These are phyloP conservation scores for Somion occarium DNA, from an alignment of 1,284 basidiomycete species.

Conservation along the genomic window DNA sequence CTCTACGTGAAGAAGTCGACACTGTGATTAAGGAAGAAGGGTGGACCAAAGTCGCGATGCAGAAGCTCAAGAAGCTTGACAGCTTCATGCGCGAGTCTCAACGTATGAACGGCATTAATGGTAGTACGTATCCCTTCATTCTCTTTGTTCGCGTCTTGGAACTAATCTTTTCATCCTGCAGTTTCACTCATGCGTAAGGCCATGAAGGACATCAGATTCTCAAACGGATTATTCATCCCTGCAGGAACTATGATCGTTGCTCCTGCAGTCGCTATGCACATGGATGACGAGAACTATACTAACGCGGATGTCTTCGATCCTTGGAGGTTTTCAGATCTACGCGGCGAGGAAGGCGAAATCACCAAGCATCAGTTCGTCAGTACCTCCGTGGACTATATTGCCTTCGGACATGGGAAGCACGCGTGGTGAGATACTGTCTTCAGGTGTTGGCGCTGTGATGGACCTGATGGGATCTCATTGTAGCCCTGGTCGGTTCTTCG, in stretches of 20 bases:
- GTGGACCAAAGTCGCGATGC: slow-evolving; percentile 39
- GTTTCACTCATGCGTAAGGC: slow-evolving; percentile 12
- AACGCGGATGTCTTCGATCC: slow-evolving; percentile 37
- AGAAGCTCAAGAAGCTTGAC: slow-evolving; percentile 42
- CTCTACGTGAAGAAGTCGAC: slow-evolving; percentile 7
- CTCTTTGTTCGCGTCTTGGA: too few relatives aligned
- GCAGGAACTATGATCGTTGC: slow-evolving; percentile 37
- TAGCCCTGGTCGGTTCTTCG: slow-evolving; percentile 31
- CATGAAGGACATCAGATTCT: slow-evolving; percentile 34
- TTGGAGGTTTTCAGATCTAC: slow-evolving; percentile 42
- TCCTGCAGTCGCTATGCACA: slow-evolving; percentile 34
- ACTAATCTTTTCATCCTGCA: too few relatives aligned
- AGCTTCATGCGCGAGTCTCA: slow-evolving; percentile 46
- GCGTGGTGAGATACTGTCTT: slow-evolving; percentile 33
- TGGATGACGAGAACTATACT: slow-evolving; percentile 36
- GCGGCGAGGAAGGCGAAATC: slow-evolving; percentile 22
- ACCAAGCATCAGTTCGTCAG: slow-evolving; percentile 30
- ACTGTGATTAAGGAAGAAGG: slow-evolving; percentile 31
- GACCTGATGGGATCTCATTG: not conserved
- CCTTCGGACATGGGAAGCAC: slow-evolving; percentile 40
- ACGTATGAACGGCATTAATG: slow-evolving; percentile 27
- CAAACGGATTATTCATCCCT: slow-evolving; percentile 39
- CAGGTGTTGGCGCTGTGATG: not conserved
- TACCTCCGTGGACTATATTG: slow-evolving; percentile 32
- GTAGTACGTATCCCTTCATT: slow-evolving; percentile 11